Conservation (phyloP, 208 protist species). For the Leishmania tropica region DNA sequence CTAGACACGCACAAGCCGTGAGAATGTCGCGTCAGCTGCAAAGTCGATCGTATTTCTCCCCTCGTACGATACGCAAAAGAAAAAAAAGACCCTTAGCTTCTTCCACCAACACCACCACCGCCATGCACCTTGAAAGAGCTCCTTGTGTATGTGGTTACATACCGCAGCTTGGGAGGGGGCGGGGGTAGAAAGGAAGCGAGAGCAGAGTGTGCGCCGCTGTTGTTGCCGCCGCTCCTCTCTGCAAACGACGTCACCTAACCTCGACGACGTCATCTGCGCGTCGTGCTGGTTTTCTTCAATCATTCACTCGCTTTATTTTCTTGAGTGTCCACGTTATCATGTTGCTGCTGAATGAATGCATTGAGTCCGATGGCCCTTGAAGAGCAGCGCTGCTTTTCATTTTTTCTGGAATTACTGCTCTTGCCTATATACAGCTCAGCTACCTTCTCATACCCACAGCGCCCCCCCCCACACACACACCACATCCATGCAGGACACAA, state of each 20-base stretch:
- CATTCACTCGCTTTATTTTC: conserved; percentile 4
- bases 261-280: not conserved
- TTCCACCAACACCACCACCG: not conserved
- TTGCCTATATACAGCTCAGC: not conserved
- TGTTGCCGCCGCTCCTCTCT: not conserved
- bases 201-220: not conserved
- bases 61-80: not conserved
- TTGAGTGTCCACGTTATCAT: not conserved
- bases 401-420: not conserved
- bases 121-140: not conserved
- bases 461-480: not conserved
- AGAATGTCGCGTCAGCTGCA: not conserved
- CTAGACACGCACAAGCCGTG: not conserved
- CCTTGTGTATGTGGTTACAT: not conserved
- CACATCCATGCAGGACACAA: not conserved
- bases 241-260: not conserved
- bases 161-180: not conserved
- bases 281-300: not conserved
- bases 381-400: not conserved
- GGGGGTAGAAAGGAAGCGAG: not conserved
- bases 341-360: not conserved
- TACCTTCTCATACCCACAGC: not conserved
- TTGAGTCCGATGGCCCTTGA: not conserved
- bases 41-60: not conserved
- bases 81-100: not conserved